Base-by-base conservation (phyloP, 2,329 filamentous ascomycete genomes). In the Talaromyces sp. region DNA sequence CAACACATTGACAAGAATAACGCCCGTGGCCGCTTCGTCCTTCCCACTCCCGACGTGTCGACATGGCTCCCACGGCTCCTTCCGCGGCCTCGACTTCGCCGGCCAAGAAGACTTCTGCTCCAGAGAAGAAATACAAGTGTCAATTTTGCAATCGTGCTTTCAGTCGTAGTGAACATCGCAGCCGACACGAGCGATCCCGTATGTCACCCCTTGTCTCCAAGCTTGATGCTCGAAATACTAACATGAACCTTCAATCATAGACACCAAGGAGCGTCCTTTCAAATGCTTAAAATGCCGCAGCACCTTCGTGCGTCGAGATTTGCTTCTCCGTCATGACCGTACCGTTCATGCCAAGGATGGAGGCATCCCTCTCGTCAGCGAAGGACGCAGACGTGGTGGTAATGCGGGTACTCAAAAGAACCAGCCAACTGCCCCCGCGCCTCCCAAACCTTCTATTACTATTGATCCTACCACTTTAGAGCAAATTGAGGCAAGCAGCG, bases 111-210 rank as follows among this genome's bases (percentile, higher is more conserved):
- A 77, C 87, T 65, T 78, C 87, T 67, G 87, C 85, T 67, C 91
- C 92, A 58, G 94, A 97, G 81, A 93, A 95, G 81, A 96, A 97
- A 78, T 99, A 99, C 85, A 97, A 97, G 77, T 99, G 94, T 80
- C 91, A 96, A 81, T 97, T 96, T 77, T 97, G 94, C 81, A 92
- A 92, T 78, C 85, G 94, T 76, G 94, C 94, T 63, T 99, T 99
- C 76, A 97, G 92, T 79, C 84, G 94, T 75, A 96, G 91, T 75
- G 94, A 99, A 77, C 94, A 99, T 77, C 86, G 94, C 68, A 97
- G 91, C 78, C 84, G 94, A 77, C 94, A 99, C 77, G 94, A 99
- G 78, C 85, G 94, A 78, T 96, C 91, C 74, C 94, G 94, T 97
- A 94, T 82, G 93, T 93, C 50, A 28, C 41, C 45, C 31, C 59